Evolutionary conservation across 2,329 filamentous ascomycete genomes (phyloP), one percentile per base, ranked within the genome.

Genomic region (Xylaria digitata): DNA sequence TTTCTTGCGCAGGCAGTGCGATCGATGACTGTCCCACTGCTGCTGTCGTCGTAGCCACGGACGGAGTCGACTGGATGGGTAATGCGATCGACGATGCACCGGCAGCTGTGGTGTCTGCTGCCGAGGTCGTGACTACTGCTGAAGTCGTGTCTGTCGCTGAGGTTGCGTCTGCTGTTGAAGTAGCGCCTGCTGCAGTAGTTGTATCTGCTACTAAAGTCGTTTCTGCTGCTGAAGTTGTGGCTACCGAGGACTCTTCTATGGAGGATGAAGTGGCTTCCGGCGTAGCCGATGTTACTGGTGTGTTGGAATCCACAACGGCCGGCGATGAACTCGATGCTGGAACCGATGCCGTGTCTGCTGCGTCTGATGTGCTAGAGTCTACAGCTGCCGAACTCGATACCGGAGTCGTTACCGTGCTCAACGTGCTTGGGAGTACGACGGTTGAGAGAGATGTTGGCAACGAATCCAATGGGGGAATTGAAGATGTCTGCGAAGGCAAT

Each of bases 21-120:
- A 72, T 43, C 6, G 73, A 71, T 7, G 73, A 70, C 40, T 71
- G 54, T 1, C 19, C 65, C 8, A 26, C 57, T 4, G 65, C 57
- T 8, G 65, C 48, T 11, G 67, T 52, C 6, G 67, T 62, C 1
- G 67, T 21, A 6, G 54, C 63, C 9, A 63, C 46, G 34, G 68
- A 52, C 15, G 62, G 57, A 26, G 61, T 65, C 13, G 68, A 54
- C 17, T 62, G 32, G 40, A 57, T 21, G 4, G 71, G 70, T 2
- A 71, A 49, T 7, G 63, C 57, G 15, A 74, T 63, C 13, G 74
- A 75, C 1, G 73, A 72, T 7, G 54, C 55, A 2, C 71, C 69
- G 4, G 43, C 56, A 2, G 63, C 34, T 4, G 26, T 15, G 45
- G 49, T 42, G 19, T 32, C 30, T 1, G 40, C 26, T 9, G 52